Evolutionary conservation across 345 rosid species (phyloP).

Genomic region (Eucalyptus fibrosa): DNA sequence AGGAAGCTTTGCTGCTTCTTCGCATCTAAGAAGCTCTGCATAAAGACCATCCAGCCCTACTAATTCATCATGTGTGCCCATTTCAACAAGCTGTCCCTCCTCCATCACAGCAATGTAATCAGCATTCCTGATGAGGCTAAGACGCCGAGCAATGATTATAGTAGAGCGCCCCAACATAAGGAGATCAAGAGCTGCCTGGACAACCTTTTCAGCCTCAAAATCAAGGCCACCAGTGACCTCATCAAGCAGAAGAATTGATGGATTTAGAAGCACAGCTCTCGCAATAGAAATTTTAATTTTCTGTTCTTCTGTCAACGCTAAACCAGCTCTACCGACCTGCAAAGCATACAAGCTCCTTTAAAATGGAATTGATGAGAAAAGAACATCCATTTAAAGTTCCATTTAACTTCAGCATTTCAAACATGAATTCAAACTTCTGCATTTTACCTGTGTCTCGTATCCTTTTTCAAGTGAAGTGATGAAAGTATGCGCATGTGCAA

Average conservation of each 20-base stretch:
- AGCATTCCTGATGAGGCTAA: slow-evolving; percentile 87
- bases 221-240: slow-evolving; percentile 99
- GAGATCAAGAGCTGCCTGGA: slow-evolving; percentile 89
- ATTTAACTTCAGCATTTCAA: neutral
- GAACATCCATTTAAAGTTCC: neutral
- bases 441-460: slow-evolving; percentile 75
- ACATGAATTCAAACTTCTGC: neutral
- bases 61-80: slow-evolving; percentile 95
- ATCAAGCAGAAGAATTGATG: slow-evolving; percentile 85
- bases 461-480: slow-evolving; percentile 85
- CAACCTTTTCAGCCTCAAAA: slow-evolving; percentile 95
- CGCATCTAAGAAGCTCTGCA: slow-evolving; percentile 91
- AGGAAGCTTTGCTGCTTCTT: slow-evolving; percentile 95
- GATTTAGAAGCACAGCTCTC: slow-evolving; percentile 92
- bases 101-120: slow-evolving; percentile 98
- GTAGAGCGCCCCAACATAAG: slow-evolving; percentile 98
- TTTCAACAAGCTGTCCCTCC: slow-evolving; percentile 96
- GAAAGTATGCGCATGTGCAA: slow-evolving; percentile 90
- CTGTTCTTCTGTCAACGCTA: slow-evolving; percentile 83
- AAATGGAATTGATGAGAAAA: neutral
- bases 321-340: slow-evolving; percentile 93
- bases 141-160: slow-evolving; percentile 88
- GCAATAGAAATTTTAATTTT: slow-evolving; percentile 93
- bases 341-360: neutral
- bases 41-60: slow-evolving; percentile 61